A percentile compares a stretch with the other conserved stretches of the same genome.
Evolutionary conservation across 1,139 yeast species (phyloP).

Genomic region (Taphrina flavorubra): DNA sequence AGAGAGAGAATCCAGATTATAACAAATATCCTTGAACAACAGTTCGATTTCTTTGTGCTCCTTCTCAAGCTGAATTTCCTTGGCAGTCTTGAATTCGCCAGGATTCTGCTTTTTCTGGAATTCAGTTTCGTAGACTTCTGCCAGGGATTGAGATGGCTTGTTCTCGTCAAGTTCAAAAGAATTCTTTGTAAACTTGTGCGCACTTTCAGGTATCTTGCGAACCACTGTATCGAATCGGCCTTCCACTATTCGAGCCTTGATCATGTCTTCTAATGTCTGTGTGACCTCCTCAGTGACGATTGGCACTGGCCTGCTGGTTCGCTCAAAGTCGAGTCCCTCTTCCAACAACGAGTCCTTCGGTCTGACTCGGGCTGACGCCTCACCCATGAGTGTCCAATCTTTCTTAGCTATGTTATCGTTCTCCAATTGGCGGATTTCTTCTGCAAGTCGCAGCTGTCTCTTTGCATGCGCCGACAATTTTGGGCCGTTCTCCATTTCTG

Average conservation of each 20-base stretch:
- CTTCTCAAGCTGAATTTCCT: slow-evolving; percentile 59
- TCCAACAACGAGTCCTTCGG: slow-evolving; percentile 79
- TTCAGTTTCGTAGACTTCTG: slow-evolving; percentile 91
- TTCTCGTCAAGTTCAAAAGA: slow-evolving; percentile 73
- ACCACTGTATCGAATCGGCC: slow-evolving; percentile 85
- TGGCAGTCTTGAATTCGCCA: slow-evolving; percentile 52
- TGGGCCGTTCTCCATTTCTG: slow-evolving; percentile 49
- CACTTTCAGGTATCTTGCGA: slow-evolving; percentile 69
- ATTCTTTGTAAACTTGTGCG: slow-evolving; percentile 58
- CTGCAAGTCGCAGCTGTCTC: slow-evolving; percentile 76
- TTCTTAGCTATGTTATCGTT: slow-evolving; percentile 87
- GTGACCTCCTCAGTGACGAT: slow-evolving; percentile 88
- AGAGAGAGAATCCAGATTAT: slow-evolving; percentile 82
- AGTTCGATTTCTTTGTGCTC: slow-evolving; percentile 80
- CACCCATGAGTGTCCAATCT: slow-evolving; percentile 95
- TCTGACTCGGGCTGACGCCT: slow-evolving; percentile 78
- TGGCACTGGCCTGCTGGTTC: slow-evolving; percentile 84
- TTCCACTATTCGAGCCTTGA: slow-evolving; percentile 73
- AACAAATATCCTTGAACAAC: slow-evolving; percentile 66
- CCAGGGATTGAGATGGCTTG: slow-evolving; percentile 84
- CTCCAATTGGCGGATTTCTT: slow-evolving; percentile 79
- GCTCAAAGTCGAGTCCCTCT: slow-evolving; percentile 73
- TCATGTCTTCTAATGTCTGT: slow-evolving; percentile 83
- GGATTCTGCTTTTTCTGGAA: slow-evolving; percentile 59
- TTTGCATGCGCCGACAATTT: slow-evolving; percentile 58